Conservation (phyloP, 768 basidiomycete species). For the Agaricus subrufescens region DNA sequence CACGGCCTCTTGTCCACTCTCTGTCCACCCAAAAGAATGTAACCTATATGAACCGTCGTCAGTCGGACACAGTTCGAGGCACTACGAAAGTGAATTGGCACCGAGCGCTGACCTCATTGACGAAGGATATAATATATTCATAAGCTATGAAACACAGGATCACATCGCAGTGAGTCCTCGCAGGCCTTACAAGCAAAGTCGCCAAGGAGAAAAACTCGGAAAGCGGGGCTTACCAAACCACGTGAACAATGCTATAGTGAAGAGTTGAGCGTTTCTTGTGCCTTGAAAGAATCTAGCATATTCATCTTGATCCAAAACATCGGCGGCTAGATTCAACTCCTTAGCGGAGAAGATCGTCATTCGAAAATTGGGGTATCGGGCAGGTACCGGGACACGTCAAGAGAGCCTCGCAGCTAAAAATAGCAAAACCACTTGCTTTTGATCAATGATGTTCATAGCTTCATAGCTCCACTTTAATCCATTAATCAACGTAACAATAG, state of each 20-base stretch:
- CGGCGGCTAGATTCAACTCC: neutral
- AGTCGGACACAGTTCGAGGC: neutral
- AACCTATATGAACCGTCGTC: neutral
- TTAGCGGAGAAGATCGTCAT: conserved; percentile 1
- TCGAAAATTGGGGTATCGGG: too few species aligned
- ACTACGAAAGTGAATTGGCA: neutral
- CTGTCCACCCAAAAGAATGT: conserved; percentile 6
- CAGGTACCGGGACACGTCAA: too few species aligned
- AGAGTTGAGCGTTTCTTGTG: neutral
- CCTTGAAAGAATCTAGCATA: neutral
- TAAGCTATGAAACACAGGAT: neutral
- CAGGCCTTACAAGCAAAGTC: neutral
- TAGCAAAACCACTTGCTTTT: neutral
- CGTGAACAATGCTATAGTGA: neutral
- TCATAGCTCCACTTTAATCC: neutral
- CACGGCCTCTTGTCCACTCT: conserved; percentile 8
- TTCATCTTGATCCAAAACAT: neutral
- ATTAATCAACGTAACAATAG: too few species aligned
- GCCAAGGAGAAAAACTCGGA: too few species aligned
- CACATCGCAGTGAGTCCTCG: neutral
- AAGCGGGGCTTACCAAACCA: conserved; percentile 3
- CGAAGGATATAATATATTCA: conserved; percentile 1
- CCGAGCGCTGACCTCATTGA: neutral
- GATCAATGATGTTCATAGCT: neutral
- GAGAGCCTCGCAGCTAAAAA: too few species aligned